These are phyloP conservation scores for Rubroboletus pulcherrimus DNA, from an alignment of 768 basidiomycete genomes.

Conservation along the genomic window DNA sequence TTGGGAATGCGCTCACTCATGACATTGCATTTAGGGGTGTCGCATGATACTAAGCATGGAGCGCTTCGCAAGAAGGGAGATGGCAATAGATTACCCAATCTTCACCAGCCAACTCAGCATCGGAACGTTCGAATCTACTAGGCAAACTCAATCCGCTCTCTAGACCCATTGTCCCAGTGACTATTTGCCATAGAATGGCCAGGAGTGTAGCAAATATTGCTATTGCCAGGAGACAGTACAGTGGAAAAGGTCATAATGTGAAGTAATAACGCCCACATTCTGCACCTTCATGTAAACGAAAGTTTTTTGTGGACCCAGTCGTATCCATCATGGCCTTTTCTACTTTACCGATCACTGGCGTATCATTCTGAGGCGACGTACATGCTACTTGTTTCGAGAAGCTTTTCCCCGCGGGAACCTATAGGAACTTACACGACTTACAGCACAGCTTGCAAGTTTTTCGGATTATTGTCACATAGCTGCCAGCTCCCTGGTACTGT, in stretches of 20 bases:
- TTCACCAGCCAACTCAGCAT: slow-evolving; percentile 14
- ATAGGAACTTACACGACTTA: no score
- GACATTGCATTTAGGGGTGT: slow-evolving; percentile 18
- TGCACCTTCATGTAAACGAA: no score
- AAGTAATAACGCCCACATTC: not conserved
- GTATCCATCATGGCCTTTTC: no score
- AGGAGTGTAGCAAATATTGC: not conserved
- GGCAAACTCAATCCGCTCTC: not conserved
- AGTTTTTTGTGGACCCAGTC: no score
- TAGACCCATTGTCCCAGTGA: not conserved
- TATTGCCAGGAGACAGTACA: not conserved
- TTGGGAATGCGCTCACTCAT: not conserved
- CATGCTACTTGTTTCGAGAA: no score
- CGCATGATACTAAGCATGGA: slow-evolving; percentile 22
- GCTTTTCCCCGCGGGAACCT: no score
- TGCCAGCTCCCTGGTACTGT: not conserved
- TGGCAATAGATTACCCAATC: not conserved
- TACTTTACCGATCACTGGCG: not conserved
- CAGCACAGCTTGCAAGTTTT: no score
- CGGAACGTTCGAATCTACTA: not conserved
- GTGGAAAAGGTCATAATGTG: not conserved
- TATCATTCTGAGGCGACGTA: no score
- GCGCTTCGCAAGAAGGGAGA: slow-evolving; percentile 10
- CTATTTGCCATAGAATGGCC: not conserved
- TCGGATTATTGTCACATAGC: no score